Evolutionary conservation across 768 basidiomycete genomes (phyloP).

Genomic region (Artomyces pyxidatus): DNA sequence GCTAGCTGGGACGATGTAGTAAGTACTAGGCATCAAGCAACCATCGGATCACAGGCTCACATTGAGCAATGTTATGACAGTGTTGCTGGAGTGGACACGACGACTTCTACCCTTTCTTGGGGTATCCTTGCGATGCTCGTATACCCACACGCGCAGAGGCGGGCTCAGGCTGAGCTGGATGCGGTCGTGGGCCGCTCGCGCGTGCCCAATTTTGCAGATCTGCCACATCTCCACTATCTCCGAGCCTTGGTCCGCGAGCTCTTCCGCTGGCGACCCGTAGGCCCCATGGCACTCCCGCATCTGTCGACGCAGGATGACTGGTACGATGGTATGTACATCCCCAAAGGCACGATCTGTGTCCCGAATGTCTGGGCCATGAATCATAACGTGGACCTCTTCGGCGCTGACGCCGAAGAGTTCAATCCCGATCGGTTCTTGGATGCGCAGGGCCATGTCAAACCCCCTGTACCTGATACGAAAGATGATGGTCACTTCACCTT

Average conservation of each 20-base stretch:
- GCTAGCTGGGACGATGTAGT: slow-evolving; percentile 11
- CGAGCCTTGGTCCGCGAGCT: slow-evolving; percentile 12
- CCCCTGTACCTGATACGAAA: background rate
- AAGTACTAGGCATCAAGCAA: background rate
- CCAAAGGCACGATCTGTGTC: slow-evolving; percentile 26
- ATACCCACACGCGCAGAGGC: slow-evolving; percentile 9
- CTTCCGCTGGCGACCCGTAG: slow-evolving; percentile 1
- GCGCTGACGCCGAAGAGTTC: slow-evolving; percentile 13
- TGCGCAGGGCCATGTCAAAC: background rate
- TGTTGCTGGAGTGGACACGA: slow-evolving; percentile 5
- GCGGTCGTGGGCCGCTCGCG: slow-evolving; percentile 9
- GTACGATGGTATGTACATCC: slow-evolving; percentile 24
- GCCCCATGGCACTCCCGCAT: background rate
- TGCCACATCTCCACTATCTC: slow-evolving; percentile 12
- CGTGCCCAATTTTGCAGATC: slow-evolving; percentile 12
- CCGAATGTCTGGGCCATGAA: slow-evolving; percentile 16
- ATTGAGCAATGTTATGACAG: background rate
- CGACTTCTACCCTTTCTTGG: background rate
- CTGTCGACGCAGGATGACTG: slow-evolving; percentile 19
- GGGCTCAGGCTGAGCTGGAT: slow-evolving; percentile 17
- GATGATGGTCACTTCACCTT: slow-evolving; percentile 7
- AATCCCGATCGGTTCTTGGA: slow-evolving; percentile 13
- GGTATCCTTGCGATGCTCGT: slow-evolving; percentile 13
- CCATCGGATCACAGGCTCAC: background rate
- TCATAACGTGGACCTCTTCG: slow-evolving; percentile 3